Evolutionary conservation across 1,284 basidiomycete species (phyloP).

Genomic region (Flammula alnicola): DNA sequence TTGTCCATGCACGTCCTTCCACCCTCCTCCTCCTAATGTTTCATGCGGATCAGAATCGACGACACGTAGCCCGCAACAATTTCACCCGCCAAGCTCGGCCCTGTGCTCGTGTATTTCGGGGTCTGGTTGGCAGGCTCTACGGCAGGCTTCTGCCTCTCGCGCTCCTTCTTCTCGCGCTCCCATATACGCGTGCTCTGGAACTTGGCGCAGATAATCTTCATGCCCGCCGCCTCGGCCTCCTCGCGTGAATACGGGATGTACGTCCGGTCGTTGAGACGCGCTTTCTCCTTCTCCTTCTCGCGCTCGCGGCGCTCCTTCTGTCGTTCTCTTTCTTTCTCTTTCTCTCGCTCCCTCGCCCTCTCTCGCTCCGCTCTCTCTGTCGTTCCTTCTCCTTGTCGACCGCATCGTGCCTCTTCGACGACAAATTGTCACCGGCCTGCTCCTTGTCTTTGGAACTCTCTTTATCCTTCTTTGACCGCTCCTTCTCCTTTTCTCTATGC

Average conservation of each 20-base stretch:
- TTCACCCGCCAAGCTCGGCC: conserved; percentile 18
- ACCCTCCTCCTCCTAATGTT: too few species aligned
- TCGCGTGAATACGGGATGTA: conserved; percentile 28
- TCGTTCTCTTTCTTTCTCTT: background rate
- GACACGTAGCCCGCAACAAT: too few species aligned
- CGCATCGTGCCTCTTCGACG: too few species aligned
- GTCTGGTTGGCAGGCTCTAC: background rate
- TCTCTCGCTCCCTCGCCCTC: conserved; percentile 10
- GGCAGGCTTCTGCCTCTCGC: background rate
- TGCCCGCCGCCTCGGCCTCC: conserved; percentile 34
- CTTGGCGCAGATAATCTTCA: conserved; percentile 53
- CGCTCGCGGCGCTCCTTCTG: background rate
- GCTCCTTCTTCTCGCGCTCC: conserved; percentile 3
- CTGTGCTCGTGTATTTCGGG: conserved; percentile 22
- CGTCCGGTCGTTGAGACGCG: conserved; percentile 11
- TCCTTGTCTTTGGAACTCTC: too few species aligned
- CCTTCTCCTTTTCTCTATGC: conserved; percentile 5
- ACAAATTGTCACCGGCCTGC: too few species aligned
- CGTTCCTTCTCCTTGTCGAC: conserved; percentile 13
- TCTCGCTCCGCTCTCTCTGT: conserved; percentile 8
- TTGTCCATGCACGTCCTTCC: too few species aligned
- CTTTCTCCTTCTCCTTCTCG: background rate
- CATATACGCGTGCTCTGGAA: conserved; percentile 33
- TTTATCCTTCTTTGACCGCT: background rate
- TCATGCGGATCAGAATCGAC: too few species aligned